These are phyloP conservation scores for Podaxis rugospora DNA, from an alignment of 768 basidiomycete genomes.

Conservation along the genomic window DNA sequence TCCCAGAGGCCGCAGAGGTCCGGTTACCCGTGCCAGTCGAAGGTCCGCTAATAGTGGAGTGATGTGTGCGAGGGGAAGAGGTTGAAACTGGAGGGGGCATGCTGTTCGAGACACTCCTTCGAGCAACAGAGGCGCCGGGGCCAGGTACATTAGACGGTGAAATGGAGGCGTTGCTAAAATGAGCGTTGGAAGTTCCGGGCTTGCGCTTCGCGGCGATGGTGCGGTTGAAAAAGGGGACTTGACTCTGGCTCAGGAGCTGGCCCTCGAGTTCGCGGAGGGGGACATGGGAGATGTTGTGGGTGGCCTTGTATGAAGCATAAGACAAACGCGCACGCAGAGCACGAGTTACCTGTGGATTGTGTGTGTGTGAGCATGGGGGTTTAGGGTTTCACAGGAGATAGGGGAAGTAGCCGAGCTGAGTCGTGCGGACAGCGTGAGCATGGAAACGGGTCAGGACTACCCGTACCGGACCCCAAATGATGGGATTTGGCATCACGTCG, in stretches of 20 bases:
- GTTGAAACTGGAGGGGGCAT: conserved; percentile 42
- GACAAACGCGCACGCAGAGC: conserved; percentile 75
- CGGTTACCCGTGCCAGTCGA: conserved; percentile 26
- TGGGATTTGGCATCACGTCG: conserved; percentile 20
- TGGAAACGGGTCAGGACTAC: conserved; percentile 12
- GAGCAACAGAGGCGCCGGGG: conserved; percentile 22
- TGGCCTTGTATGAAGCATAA: conserved; percentile 82
- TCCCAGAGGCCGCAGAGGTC: conserved; percentile 29
- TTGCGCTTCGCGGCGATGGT: conserved; percentile 58
- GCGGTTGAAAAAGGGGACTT: conserved; percentile 40
- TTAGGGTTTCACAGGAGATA: conserved; percentile 26
- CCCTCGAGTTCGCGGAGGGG: conserved; percentile 71
- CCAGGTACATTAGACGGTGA: conserved; percentile 26
- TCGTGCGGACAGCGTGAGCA: conserved; percentile 4
- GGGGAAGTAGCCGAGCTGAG: conserved; percentile 8
- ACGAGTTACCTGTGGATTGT: conserved; percentile 61
- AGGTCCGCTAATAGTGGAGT: conserved; percentile 30
- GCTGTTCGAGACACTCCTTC: conserved; percentile 36
- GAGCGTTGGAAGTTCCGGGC: conserved; percentile 40
- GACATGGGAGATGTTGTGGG: conserved; percentile 63
- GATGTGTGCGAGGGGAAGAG: conserved; percentile 40
- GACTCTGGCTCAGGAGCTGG: conserved; percentile 41
- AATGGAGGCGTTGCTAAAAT: conserved; percentile 50
- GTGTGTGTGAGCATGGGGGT: conserved; percentile 28
- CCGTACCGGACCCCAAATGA: conserved; percentile 13